Evolutionary conservation across 2,329 filamentous ascomycete genomes (phyloP).

Genomic region (Metarhizium guizhouense): DNA sequence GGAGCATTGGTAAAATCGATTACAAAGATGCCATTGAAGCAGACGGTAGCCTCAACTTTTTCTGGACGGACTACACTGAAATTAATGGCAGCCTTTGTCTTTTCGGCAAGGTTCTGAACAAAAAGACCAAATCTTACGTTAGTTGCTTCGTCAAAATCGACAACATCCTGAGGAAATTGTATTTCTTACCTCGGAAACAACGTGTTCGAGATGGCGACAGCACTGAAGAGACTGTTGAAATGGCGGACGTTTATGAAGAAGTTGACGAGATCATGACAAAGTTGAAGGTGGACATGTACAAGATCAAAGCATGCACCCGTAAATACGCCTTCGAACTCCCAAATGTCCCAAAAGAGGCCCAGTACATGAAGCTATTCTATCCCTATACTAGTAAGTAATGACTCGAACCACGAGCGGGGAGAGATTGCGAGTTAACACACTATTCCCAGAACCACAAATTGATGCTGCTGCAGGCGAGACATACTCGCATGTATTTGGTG

Average conservation of each 20-base stretch:
- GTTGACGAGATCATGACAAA: slow-evolving; percentile 82
- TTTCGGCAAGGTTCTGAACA: slow-evolving; percentile 93
- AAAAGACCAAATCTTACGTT: slow-evolving; percentile 65
- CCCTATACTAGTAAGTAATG: slow-evolving; percentile 64
- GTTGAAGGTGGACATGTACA: slow-evolving; percentile 79
- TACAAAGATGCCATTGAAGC: slow-evolving; percentile 82
- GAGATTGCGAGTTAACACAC: slow-evolving; percentile 9
- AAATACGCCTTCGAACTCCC: slow-evolving; percentile 95
- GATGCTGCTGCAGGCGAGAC: slow-evolving; percentile 73
- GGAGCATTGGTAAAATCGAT: slow-evolving; percentile 69
- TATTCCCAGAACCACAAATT: slow-evolving; percentile 50
- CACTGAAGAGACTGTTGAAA: slow-evolving; percentile 70
- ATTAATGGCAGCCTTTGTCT: slow-evolving; percentile 84
- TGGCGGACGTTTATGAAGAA: slow-evolving; percentile 85
- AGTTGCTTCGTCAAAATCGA: slow-evolving; percentile 96
- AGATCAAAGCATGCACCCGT: slow-evolving; percentile 80
- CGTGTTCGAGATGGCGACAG: slow-evolving; percentile 49
- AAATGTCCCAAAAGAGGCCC: slow-evolving; percentile 75
- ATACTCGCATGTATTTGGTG: slow-evolving; percentile 88
- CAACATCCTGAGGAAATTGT: slow-evolving; percentile 87
- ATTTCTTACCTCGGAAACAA: slow-evolving; percentile 74
- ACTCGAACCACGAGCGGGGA: neutral
- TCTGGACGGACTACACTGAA: slow-evolving; percentile 96
- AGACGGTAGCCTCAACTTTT: slow-evolving; percentile 86
- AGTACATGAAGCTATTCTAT: slow-evolving; percentile 94